These are phyloP conservation scores for Dicorynia guianensis DNA, from an alignment of 306 rosid genomes.

Conservation along the genomic window DNA sequence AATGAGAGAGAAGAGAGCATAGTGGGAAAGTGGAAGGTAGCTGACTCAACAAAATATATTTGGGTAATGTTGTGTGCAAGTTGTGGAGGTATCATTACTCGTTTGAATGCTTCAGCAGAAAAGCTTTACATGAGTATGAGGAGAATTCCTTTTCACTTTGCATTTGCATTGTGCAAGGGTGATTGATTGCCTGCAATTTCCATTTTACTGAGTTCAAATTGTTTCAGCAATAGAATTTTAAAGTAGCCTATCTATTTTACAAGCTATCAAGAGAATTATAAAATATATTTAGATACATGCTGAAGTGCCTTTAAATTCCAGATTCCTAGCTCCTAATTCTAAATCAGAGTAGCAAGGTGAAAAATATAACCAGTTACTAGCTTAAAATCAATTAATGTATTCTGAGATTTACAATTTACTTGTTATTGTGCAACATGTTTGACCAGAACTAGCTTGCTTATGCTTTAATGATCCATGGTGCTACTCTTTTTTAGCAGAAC, in stretches of 20 bases:
- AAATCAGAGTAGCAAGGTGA: slow-evolving; percentile 26
- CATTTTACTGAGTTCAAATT: slow-evolving; percentile 5
- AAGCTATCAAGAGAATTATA: slow-evolving; percentile 10
- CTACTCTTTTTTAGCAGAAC: slow-evolving; percentile 63
- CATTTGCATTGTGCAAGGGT: slow-evolving; percentile 25
- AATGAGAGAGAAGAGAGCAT: too few species aligned
- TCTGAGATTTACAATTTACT: slow-evolving; percentile 17
- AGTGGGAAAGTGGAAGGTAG: too few species aligned
- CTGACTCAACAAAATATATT: too few species aligned
- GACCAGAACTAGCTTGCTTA: slow-evolving; percentile 3
- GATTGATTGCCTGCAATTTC: slow-evolving; percentile 28
- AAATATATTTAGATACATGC: not conserved
- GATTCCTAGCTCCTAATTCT: not conserved
- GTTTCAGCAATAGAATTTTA: slow-evolving; percentile 23
- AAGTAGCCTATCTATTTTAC: slow-evolving; percentile 17
- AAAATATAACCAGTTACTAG: slow-evolving; percentile 2
- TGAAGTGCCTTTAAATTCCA: not conserved
- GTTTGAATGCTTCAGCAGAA: slow-evolving; percentile 58
- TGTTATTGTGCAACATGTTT: slow-evolving; percentile 13
- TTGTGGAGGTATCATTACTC: too few species aligned
- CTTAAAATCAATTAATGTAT: slow-evolving; percentile 9
- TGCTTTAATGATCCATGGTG: slow-evolving; percentile 30
- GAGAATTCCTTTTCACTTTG: slow-evolving; percentile 38
- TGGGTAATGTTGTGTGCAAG: too few species aligned
- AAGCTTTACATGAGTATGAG: slow-evolving; percentile 83